Conservation (phyloP, 1,139 yeast genomes). For the Kodamaea fungicola region DNA sequence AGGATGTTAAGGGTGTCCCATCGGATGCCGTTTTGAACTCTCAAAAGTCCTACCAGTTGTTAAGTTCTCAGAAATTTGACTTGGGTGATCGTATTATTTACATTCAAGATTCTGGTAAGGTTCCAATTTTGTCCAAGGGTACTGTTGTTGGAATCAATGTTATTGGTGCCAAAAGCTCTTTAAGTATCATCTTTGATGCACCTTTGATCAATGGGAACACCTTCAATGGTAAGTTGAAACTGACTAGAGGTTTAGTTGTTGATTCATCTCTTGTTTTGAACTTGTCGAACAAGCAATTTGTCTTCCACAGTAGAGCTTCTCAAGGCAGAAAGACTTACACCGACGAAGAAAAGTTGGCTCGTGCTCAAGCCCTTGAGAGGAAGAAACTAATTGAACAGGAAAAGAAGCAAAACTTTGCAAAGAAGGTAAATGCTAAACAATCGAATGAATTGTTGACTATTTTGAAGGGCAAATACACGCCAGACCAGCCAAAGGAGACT, state of each 20-base stretch:
- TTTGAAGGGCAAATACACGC: constrained; percentile 22
- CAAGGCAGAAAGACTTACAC: constrained; percentile 34
- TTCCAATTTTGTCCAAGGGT: constrained; percentile 84
- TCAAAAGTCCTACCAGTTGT: constrained; percentile 62
- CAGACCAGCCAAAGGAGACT: constrained; percentile 10
- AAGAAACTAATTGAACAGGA: constrained; percentile 22
- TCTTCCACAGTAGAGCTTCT: constrained; percentile 71
- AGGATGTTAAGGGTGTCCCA: constrained; percentile 79
- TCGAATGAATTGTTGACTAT: constrained; percentile 23
- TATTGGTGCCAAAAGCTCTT: constrained; percentile 51
- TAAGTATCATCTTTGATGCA: constrained; percentile 79
- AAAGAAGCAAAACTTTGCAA: constrained; percentile 12
- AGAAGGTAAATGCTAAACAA: constrained; percentile 12
- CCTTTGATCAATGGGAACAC: constrained; percentile 81
- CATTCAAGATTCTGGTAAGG: constrained; percentile 85
- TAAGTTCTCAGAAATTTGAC: constrained; percentile 72
- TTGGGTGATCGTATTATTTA: constrained; percentile 90
- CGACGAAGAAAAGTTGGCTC: constrained; percentile 21
- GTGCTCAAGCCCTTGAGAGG: constrained; percentile 16
- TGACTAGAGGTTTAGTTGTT: constrained; percentile 80
- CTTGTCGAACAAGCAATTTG: constrained; percentile 67
- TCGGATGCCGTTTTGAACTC: constrained; percentile 81
- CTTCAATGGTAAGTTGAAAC: constrained; percentile 70
- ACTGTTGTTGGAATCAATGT: constrained; percentile 82
- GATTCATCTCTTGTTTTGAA: constrained; percentile 83